Evolutionary conservation across 2,329 filamentous ascomycete genomes (phyloP), one percentile per base, ranked within the genome.

Genomic region (Cladosporium sp.): DNA sequence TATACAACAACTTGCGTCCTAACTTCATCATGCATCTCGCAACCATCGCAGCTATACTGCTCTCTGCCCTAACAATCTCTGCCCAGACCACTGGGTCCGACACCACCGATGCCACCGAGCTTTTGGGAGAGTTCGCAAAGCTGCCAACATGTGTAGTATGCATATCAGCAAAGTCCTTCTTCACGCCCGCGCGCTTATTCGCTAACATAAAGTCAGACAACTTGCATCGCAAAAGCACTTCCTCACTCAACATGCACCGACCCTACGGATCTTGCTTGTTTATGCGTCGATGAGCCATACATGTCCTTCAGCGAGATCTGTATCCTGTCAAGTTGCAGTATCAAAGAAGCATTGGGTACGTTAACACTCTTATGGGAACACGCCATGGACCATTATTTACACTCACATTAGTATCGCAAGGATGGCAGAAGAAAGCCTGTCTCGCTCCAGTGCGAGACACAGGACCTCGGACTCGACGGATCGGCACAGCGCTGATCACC

Each of bases 371-470:
- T 18, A 6, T 36, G 30, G 26, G 8, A 21, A 34, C 12, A 12
- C 18, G 28, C 28, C 6, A 30, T 30, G 28, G 28, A 30, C 4
- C 28, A 30, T 30, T 30, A 41, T 34, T 58, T 21, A 58, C 55
- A n/a, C 24, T 26, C 30, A 58, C 1, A 10, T 21, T 21, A 61
- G 59, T 4, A 34, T 32, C 59, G n/a, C 59, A 61, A 51, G 59
- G 18, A 51, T 61, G 59, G 59, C 59, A 61, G 41, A 49, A 49
- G 41, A 61, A 61, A 61, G 41, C 59, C 11, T 51, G 41, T 15
- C 15, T 10, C 6, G 38, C 41, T 24, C 59, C 59, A 18, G 41
- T 61, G 11, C 30, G 41, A 32, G 30, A 61, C 26, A 49, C 12
- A 18, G 59, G 59, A 24, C 59, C 59, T 24, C n/a, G 32, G 8